Base-by-base conservation (phyloP, 1,284 basidiomycete species). In the Sanghuangporus weigelae region DNA sequence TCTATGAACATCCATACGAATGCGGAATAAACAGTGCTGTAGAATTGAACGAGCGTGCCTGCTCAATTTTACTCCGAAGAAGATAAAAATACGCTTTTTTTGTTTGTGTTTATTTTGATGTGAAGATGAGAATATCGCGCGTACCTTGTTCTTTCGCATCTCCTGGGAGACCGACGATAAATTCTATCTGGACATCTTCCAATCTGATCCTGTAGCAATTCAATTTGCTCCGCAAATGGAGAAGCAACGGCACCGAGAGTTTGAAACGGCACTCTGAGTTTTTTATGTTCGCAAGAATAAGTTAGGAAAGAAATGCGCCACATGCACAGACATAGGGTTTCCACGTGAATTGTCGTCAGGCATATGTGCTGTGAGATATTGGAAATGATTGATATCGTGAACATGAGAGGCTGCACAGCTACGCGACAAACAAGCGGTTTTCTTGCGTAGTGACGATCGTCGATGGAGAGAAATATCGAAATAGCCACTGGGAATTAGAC, bases 401-500 rank as follows among this genome's bases (percentile, higher is more conserved):
- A 38, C 26, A n/a, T n/a, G 12, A n/a, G 14, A 36, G 26, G 14
- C 11, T 8, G 36, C 53, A 31, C 36, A 12, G 31, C 12, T 53
- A 53, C 21, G 51, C 51, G 51, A 53, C 19, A 11, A 8, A 54
- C 53, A 54, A 38, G 53, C 53, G 53, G 36, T 38, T 19, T 14
- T 54, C 53, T 54, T 54, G 53, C 53, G 19, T 54, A n/a, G 53
- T 31, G 53, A 54, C 53, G 31, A 54, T 54, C 53, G 53, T 31
- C 26, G 26, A 31, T 51, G 26, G 26, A 31, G 26, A 31, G 26
- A 31, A 31, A 31, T 31, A 31, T 31, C 26, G 48, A 50, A n/a
- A 11, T n/a, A 16, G 23, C 48, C n/a, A 16, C 2, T 23, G 11
- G 21, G 48, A 50, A 5, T 42, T 2, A 7, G 40, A 42, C n/a